Conservation (phyloP, 1,284 basidiomycete genomes). For the Irpex lacteus region DNA sequence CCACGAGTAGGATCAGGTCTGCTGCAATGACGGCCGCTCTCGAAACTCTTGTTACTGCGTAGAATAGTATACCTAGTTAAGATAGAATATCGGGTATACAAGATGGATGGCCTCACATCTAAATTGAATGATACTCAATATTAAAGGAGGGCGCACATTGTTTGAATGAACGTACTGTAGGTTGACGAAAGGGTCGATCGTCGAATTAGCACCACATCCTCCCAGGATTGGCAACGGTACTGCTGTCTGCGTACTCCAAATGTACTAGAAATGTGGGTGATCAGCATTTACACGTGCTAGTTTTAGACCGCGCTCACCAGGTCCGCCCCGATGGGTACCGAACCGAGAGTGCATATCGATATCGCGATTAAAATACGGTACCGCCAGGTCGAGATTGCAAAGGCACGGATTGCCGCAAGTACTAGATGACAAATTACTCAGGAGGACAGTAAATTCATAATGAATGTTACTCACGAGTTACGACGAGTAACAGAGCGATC, state of each 20-base stretch:
- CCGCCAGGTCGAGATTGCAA: not conserved
- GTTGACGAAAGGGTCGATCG: too few relatives aligned
- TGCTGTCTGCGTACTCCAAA: not conserved
- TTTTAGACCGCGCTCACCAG: not conserved
- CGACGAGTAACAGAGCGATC: too few relatives aligned
- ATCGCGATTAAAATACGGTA: not conserved
- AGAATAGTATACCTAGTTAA: too few relatives aligned
- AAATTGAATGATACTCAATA: too few relatives aligned
- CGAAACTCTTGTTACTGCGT: not conserved
- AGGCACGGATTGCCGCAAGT: not conserved
- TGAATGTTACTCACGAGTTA: too few relatives aligned
- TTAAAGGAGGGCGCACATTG: too few relatives aligned
- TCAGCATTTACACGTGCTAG: too few relatives aligned
- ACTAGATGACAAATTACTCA: not conserved
- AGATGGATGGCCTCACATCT: too few relatives aligned
- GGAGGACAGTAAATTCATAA: too few relatives aligned
- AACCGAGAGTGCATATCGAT: not conserved
- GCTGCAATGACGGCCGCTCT: not conserved
- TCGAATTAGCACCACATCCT: not conserved
- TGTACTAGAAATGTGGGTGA: not conserved
- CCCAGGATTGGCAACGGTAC: not conserved
- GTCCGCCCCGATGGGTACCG: not conserved
- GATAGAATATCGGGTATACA: too few relatives aligned
- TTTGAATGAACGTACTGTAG: too few relatives aligned
- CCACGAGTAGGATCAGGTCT: constrained; percentile 1